Evolutionary conservation across 1,139 yeast species (phyloP).

Genomic region (Torulaspora pretoriensis): DNA sequence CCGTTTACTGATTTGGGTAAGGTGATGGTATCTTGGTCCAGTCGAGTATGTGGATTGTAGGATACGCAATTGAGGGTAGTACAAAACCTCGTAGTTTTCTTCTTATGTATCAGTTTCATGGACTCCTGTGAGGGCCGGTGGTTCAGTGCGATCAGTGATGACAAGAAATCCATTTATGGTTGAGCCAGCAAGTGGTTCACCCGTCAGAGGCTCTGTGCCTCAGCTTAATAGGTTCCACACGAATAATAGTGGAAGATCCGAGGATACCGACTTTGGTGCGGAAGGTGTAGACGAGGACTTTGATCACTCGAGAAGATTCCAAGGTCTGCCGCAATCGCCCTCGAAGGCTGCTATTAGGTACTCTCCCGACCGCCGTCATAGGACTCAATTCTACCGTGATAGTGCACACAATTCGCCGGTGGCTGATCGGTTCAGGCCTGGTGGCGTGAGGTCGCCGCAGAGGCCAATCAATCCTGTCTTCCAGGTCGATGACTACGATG

Average conservation of each 20-base stretch:
- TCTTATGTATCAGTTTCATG: not conserved
- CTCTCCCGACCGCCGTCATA: conserved; percentile 36
- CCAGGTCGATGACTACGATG: conserved; percentile 45
- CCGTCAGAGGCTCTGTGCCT: conserved; percentile 27
- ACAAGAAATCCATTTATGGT: conserved; percentile 35
- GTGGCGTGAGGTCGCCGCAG: conserved; percentile 63
- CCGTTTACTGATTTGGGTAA: conserved; percentile 11
- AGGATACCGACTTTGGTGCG: conserved; percentile 14
- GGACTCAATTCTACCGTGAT: conserved; percentile 31
- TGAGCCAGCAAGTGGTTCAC: conserved; percentile 30
- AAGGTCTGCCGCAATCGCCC: conserved; percentile 40
- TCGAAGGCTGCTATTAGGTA: conserved; percentile 44
- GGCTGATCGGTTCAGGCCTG: conserved; percentile 43
- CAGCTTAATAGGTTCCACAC: conserved; percentile 29
- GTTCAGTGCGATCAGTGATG: conserved; percentile 17
- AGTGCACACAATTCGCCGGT: conserved; percentile 34
- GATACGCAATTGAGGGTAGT: not conserved
- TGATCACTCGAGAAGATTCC: conserved; percentile 29
- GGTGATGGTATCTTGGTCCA: conserved; percentile 6
- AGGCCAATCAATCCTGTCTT: conserved; percentile 50
- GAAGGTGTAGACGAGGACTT: conserved; percentile 20
- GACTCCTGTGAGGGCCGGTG: not conserved
- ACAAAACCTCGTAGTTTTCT: not conserved
- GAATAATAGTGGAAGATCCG: conserved; percentile 24
- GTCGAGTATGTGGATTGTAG: not conserved